Base-by-base conservation (phyloP, 192 early-diverging fungal species). In the Coemansia sp. region DNA sequence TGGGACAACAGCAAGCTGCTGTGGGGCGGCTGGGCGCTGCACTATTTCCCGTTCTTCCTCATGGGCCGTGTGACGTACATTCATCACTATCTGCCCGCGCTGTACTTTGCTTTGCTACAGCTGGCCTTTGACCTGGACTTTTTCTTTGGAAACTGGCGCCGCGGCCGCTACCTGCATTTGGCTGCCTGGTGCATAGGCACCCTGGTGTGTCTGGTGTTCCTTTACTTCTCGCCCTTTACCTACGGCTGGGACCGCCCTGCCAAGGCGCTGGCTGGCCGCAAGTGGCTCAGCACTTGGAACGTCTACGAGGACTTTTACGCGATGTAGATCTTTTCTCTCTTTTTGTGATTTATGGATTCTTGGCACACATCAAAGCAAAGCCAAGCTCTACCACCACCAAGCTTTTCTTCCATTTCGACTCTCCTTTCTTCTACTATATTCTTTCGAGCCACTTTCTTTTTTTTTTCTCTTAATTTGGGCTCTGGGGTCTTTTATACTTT, bases 51-150 rank as follows among this genome's bases (percentile, higher is more conserved):
- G 35, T 97, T 96, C 85, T 95, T 92, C 73, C 62, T 94, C 43
- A 93, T 94, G 92, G 94, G 93, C 21, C 89, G 96, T 38, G 88
- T 90, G 56, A 85, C 95, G 6, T 98, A 96, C 76, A 71, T 98
- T 63, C 96, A 98, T 83, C 96, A 98, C 81, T 98, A 98, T 74
- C 78, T 97, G 55, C 95, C 94, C 1, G 87, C 91, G 5, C 87
- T 89, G 35, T 90, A 96, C 48, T 91, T 94, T 82, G 90, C 85
- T 26, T 90, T 89, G 63, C 76, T 98, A 72, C 65, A 89, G 16
- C 69, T 89, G 21, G 91, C 89, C 14, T 87, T 83, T 48, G 84
- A 94, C 28, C 70, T 92, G 58, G 92, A 95, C 59, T 93, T 92
- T 70, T 82, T 71, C 69, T 71, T 73, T 50, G 59, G 50, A 35